Base-by-base conservation (phyloP, 2,329 filamentous ascomycete genomes). In the Nemania bipapillata region DNA sequence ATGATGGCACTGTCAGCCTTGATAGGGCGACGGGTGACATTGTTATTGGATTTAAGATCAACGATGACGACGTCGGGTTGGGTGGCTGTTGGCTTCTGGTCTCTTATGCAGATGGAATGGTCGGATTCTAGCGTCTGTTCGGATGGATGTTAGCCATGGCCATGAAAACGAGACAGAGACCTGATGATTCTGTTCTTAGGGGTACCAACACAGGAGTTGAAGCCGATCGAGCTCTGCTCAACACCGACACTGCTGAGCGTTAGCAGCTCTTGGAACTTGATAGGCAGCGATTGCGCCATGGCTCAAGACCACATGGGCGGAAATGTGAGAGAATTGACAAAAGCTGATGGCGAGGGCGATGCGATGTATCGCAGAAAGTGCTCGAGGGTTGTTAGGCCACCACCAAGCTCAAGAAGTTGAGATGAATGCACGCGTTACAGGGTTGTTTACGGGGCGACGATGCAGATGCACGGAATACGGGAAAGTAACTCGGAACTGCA, bases 1-100 rank as follows among this genome's bases (percentile, higher is more conserved):
- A 99, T 98, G 80, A 99, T 97, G 77, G 96, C 96, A 89, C 94
- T 98, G 84, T 99, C 96, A 78, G 96, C 96, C 86, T 97, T 98
- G 86, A 99, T 99, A 56, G 95, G 93, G 80, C 95, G 90, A 78
- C 92, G 91, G 76, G 93, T 96, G 81, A 97, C 90, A 85, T 96
- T 95, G 89, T 97, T 97, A 84, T 90, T 90, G 84, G 97, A 96
- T 84, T 98, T 97, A 79, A 99, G 91, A 83, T 99, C 93, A 83
- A 99, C 86, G 81, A 99, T 99, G 82, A 99, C 92, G 74, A 99
- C 95, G 83, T 97, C 94, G 73, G 94, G 92, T 76, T 92, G 91
- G 73, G 93, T 88, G 73, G 90, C 89, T 77, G 94, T 92, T 80
- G 88, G 91, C 82, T 94, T 91, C 85, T 97, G 95, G 84, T 98